Evolutionary conservation across 768 basidiomycete species (phyloP), one percentile per base, ranked within the genome.

Genomic region (Lactifluus volemus): DNA sequence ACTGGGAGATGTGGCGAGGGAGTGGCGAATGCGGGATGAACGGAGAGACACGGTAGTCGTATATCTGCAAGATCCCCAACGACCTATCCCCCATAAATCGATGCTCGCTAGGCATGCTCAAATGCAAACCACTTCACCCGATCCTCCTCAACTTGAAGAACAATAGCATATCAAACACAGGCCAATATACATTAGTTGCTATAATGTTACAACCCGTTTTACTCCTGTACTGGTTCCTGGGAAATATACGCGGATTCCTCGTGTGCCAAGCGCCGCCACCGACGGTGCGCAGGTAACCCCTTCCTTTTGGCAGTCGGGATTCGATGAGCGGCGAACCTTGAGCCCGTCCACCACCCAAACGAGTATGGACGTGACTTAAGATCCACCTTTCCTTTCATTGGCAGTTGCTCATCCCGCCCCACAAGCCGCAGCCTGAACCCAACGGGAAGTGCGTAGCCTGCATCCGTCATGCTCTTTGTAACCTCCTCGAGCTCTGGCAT

Each of bases 1-100:
- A 39, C 57, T 75, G 32, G 57, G 55, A 29, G 73, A 70, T 51
- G 48, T 67, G 8, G 71, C 58, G 29, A 63, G 53, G 55, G 68
- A 69, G 52, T 64, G 63, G 60, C 41, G 50, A 45, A 36, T 53
- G 32, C 62, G 68, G 53, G 53, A 65, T 45, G 54, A 58, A 32
- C 64, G 45, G 36, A 65, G 36, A 47, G 56, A 53, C 6, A 51
- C 61, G 42, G 49, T 45, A 3, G 57, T 56, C 25, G 42, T 59
- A 41, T 59, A 61, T 25, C 29, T 66, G 4, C 65, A 66, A 42
- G 57, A 56, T 48, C 57, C 11, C 29, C 51, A 51, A n/a, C 59
- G 63, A 7, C 65, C 53, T 30, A 51, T 65, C 19, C 60, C 63
- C 36, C 63, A 49, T n/a, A 66, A 61, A 42, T 59, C 64, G 7